Evolutionary conservation across 73 alveolate genomes (phyloP).

Genomic region (Symbiodinium natans): DNA sequence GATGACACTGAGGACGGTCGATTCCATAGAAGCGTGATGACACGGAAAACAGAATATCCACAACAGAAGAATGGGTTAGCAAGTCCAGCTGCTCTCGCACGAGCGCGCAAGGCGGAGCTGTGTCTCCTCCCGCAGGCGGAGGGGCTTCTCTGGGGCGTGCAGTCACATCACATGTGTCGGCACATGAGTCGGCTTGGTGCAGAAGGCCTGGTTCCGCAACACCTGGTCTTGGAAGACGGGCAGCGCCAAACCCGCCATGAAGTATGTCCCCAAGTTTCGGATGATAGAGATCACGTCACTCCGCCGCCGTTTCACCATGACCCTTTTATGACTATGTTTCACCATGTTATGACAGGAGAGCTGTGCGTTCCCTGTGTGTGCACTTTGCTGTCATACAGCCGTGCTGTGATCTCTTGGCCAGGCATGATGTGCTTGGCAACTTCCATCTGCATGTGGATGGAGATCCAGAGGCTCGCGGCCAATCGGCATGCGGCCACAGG

Average conservation of each 20-base stretch:
- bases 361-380: neutral
- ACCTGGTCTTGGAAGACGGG: constrained; percentile 75
- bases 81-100: too few relatives aligned
- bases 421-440: constrained; percentile 69
- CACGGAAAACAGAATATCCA: too few relatives aligned
- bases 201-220: constrained; percentile 87
- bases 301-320: constrained; percentile 4
- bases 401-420: neutral
- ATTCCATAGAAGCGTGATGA: too few relatives aligned
- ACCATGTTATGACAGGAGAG: neutral
- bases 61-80: too few relatives aligned
- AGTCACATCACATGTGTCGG: neutral
- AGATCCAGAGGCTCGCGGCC: constrained; percentile 12
- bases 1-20: too few relatives aligned
- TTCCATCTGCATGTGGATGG: constrained; percentile 50
- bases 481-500: neutral
- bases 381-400: neutral
- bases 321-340: neutral
- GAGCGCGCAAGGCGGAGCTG: constrained; percentile 85
- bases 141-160: neutral
- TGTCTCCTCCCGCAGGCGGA: constrained; percentile 60
- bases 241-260: constrained; percentile 40
- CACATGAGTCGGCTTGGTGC: neutral
- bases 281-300: constrained; percentile 28
- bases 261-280: constrained; percentile 31